Evolutionary conservation across 2,329 filamentous ascomycete species (phyloP), one percentile per base, ranked within the genome.

Genomic region (Seiridium unicorne): DNA sequence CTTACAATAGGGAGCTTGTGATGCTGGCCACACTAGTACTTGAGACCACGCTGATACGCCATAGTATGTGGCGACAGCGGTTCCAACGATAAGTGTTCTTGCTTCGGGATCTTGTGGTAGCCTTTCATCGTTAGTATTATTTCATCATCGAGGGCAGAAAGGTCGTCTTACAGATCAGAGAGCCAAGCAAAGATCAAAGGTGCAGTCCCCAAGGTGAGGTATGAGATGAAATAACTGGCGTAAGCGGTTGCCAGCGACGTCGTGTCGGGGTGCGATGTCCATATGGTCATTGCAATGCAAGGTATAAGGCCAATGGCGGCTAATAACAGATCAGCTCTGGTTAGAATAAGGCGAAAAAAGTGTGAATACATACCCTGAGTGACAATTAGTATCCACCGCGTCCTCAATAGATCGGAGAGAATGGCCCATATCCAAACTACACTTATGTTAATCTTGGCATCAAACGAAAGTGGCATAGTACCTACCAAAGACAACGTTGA

Each of bases 381-480:
- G 5, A 84, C 70, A 36, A 84, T 79, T 5, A 84, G 70, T 0
- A 75, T 76, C 81, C 81, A 84, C 31, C 82, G 70, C 0, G 80
- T 82, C 44, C 75, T 74, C 1, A 84, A 64, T 7, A 76, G 66
- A 66, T 84, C 81, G 0, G 81, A 84, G 0, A 83, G 65, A 2
- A 82, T 74, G 1, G 81, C 81, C 81, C 81, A 84, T 10, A 82
- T 74, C 81, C 81, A 84, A 1, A 84, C 81, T 76, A 49, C 8
- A 7, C 18, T 8, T 32, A 36, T 13, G 38, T 56, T 11, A 2
- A 38, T 10, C 4, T 26, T 26, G 18, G 18, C 18, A 26, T 26
- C 18, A 26, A 26, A 26, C 18, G 18, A 35, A 10, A 10, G 9
- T 26, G 63, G 32, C n/a, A 4, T 10, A 40, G 34, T 13, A 47